A percentile compares a stretch with the other conserved stretches of the same genome.
Evolutionary conservation across 1,284 basidiomycete species (phyloP).

Genomic region (Ceratorhiza oryzae-sativae): DNA sequence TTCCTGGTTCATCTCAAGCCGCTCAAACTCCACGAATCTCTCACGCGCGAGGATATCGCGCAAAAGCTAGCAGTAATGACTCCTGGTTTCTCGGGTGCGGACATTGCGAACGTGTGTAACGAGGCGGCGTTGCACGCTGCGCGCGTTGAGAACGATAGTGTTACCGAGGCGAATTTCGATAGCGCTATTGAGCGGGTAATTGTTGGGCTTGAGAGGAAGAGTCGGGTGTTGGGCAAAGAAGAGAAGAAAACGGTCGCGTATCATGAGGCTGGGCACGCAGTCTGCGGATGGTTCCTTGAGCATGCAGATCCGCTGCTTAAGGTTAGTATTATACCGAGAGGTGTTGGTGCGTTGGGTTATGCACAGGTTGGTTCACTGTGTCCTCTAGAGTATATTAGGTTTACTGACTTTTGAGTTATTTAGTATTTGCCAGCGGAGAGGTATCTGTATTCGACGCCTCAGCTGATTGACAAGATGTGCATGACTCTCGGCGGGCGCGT

Average conservation of each 20-base stretch:
- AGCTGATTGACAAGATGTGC: constrained; percentile 94
- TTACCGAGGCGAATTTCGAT: constrained; percentile 91
- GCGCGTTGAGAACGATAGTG: constrained; percentile 77
- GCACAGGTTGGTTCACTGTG: constrained; percentile 71
- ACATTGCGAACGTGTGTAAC: constrained; percentile 99
- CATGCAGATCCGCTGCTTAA: constrained; percentile 97
- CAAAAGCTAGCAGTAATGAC: constrained; percentile 96
- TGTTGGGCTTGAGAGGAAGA: constrained; percentile 96
- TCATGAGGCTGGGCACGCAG: constrained; percentile 98
- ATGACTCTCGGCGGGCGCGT: constrained; percentile 99
- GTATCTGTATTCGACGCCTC: constrained; percentile 93
- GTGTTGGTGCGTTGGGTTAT: constrained; percentile 95
- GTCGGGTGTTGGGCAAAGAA: constrained; percentile 87
- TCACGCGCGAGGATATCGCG: constrained; percentile 70
- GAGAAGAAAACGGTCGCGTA: constrained; percentile 99
- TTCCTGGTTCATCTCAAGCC: constrained; percentile 93
- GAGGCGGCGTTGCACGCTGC: constrained; percentile 97
- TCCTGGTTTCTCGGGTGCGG: constrained; percentile 97
- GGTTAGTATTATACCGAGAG: constrained; percentile 98
- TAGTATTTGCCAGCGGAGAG: constrained; percentile 96
- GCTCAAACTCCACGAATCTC: constrained; percentile 69
- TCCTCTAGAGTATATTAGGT: background rate
- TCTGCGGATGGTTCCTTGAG: constrained; percentile 98
- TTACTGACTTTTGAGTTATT: constrained; percentile 27
- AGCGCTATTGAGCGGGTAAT: constrained; percentile 98